Base-by-base conservation (phyloP, 345 rosid species). In the Gossypium sturtianum region DNA sequence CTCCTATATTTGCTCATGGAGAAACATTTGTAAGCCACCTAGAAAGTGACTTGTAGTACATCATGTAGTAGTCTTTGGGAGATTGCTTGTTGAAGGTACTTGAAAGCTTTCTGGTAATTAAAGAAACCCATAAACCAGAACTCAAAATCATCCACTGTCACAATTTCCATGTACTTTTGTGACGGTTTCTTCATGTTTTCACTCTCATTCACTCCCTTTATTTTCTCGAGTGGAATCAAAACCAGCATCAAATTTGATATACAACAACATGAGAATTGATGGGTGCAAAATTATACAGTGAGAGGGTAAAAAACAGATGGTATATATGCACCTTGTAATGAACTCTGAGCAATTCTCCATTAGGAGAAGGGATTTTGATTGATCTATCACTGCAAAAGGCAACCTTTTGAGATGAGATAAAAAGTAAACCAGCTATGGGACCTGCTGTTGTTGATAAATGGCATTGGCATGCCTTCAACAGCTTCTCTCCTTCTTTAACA, bases 61-160 rank as follows among this genome's bases (percentile, higher is more conserved):
- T 67, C 73, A 64, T 81, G 74, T 9, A 53, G 41, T 60, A 70
- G 52, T 73, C 72, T 67, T 66, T 78, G 76, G 63, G 84, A 81
- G 44, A 83, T 63, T 16, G 93, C 87, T 25, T 80, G 86, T 74
- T 86, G 87, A 70, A 93, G 87, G 72, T 74, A 73, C 59, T 83
- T 86, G 76, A 87, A 80, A 71, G 97, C 89, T 80, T 87, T 93
- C 80, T 89, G 89, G 71, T 85, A 80, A 74, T 89, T 92, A 41
- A 84, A 65, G 84, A 94, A 92, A 0, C 98, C 98, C 93, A 94
- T 89, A 66, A 94, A 90, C 97, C 97, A 92, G 90, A 94, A 94
- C 66, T 94, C 97, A 52, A 87, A 92, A 74, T 63, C 75, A 64
- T 94, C 97, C 2, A 80, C 85, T 0, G 97, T 94, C 10, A 83